Conservation (phyloP, 2,329 filamentous ascomycete genomes). For the Fusarium acutatum region DNA sequence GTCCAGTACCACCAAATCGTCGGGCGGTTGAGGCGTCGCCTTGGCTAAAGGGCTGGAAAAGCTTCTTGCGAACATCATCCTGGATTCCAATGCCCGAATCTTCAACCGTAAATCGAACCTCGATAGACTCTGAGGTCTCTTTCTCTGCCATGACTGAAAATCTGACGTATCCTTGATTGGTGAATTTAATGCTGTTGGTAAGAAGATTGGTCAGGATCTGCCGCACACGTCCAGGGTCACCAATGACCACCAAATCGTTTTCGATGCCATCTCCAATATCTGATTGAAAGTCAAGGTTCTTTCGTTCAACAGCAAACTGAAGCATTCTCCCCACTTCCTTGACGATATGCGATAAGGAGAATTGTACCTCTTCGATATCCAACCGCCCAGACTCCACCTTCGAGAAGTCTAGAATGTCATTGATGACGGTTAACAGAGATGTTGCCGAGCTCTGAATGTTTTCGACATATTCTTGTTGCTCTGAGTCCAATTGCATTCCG, state of each 20-base stretch:
- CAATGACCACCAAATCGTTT: constrained; percentile 79
- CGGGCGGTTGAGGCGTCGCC: constrained; percentile 82
- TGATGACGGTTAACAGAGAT: constrained; percentile 85
- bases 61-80: constrained; percentile 74
- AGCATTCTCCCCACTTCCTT: constrained; percentile 88
- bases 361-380: constrained; percentile 83
- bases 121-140: constrained; percentile 70
- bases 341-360: constrained; percentile 76
- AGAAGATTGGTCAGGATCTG: constrained; percentile 85
- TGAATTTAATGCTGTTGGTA: constrained; percentile 82
- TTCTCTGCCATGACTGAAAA: constrained; percentile 71
- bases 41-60: constrained; percentile 85
- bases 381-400: constrained; percentile 82
- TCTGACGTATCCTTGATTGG: constrained; percentile 71
- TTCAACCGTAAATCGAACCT: constrained; percentile 76
- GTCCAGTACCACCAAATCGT: constrained; percentile 80
- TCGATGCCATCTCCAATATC: constrained; percentile 70
- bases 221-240: constrained; percentile 83
- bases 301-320: constrained; percentile 82
- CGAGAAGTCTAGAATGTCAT: constrained; percentile 90
- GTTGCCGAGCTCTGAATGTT: constrained; percentile 84
- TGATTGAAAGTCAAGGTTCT: constrained; percentile 76
- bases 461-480: constrained; percentile 78
- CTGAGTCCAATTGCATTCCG: constrained; percentile 72
- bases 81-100: constrained; percentile 86